These are phyloP conservation scores for Trametes cubensis DNA, from an alignment of 768 basidiomycete genomes.

Conservation along the genomic window DNA sequence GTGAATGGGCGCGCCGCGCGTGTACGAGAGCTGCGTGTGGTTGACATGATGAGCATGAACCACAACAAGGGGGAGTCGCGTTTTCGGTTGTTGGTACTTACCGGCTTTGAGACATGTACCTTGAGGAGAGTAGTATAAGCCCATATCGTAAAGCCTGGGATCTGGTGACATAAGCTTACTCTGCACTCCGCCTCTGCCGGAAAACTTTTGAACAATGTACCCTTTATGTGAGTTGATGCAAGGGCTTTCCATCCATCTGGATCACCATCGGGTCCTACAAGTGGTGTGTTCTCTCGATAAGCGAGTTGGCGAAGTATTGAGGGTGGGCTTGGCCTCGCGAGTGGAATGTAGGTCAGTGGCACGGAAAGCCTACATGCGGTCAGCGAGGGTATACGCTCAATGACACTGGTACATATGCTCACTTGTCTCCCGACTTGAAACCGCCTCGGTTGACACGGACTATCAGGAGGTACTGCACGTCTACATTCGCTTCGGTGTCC, in stretches of 20 bases:
- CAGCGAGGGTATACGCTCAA: background rate
- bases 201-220: conserved; percentile 27
- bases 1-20: conserved; percentile 28
- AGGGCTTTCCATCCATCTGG: conserved; percentile 32
- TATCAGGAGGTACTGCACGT: conserved; percentile 25
- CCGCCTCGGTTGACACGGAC: conserved; percentile 22
- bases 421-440: conserved; percentile 14
- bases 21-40: conserved; percentile 24
- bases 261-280: conserved; percentile 30
- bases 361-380: conserved; percentile 19
- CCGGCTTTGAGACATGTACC: conserved; percentile 26
- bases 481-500: conserved; percentile 11
- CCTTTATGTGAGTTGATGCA: conserved; percentile 13
- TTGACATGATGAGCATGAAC: background rate
- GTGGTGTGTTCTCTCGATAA: conserved; percentile 25
- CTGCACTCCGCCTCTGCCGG: conserved; percentile 18
- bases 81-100: background rate
- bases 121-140: background rate
- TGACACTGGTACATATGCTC: conserved; percentile 17
- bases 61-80: no score
- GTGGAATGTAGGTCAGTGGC: conserved; percentile 26
- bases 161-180: conserved; percentile 10
- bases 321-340: conserved; percentile 25
- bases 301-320: conserved; percentile 29
- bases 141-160: background rate